Evolutionary conservation across 257 asterid genomes (phyloP).

Genomic region (Capsicum pubescens): DNA sequence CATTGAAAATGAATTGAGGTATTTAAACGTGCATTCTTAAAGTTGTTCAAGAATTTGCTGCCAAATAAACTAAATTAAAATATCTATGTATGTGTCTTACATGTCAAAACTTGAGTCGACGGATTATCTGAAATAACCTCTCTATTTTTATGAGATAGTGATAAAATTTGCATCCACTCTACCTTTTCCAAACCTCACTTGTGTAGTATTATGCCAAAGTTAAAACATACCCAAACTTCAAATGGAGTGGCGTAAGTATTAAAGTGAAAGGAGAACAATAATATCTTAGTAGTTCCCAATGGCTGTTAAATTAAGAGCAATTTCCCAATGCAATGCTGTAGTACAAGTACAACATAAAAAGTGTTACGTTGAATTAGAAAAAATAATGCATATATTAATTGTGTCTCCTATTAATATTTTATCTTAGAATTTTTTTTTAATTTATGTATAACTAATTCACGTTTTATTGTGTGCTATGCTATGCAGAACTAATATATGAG

Average conservation of each 20-base stretch:
- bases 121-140: no score
- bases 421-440: no score
- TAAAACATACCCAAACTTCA: background rate
- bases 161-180: no score
- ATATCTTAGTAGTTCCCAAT: background rate
- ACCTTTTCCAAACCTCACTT: no score
- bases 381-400: no score
- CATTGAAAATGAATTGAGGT: background rate
- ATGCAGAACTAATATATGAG: no score
- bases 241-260: background rate
- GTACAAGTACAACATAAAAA: background rate
- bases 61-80: background rate
- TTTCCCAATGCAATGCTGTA: slow-evolving; percentile 40
- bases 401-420: no score
- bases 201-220: no score
- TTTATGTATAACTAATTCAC: no score
- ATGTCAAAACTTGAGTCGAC: background rate
- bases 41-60: background rate
- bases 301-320: slow-evolving; percentile 33
- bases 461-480: no score
- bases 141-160: no score
- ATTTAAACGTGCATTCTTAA: background rate
- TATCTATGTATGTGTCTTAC: background rate
- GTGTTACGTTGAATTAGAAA: no score
- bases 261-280: background rate